Evolutionary conservation across 2,329 filamentous ascomycete genomes (phyloP).

Genomic region (Penicillium verrucosum): DNA sequence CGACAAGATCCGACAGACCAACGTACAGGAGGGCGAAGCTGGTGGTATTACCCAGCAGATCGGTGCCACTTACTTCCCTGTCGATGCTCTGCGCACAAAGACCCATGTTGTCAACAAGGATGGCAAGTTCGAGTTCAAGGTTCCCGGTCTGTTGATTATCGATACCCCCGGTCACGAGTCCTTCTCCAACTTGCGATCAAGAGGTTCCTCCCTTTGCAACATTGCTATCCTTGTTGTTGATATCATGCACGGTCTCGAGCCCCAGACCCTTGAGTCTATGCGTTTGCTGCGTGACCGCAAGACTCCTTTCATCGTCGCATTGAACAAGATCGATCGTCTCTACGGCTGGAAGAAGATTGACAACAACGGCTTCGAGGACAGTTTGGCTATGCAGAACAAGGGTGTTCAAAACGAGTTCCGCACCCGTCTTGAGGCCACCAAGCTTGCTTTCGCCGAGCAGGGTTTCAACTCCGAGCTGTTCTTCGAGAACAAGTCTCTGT

Average conservation of each 20-base stretch:
- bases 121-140: conserved; percentile 89
- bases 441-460: conserved; percentile 90
- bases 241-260: conserved; percentile 99
- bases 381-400: conserved; percentile 83
- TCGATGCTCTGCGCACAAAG: conserved; percentile 89
- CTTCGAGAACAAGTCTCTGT: conserved; percentile 98
- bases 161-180: conserved; percentile 99
- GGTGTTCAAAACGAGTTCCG: conserved; percentile 91
- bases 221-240: conserved; percentile 98
- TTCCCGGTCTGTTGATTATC: conserved; percentile 92
- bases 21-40: conserved; percentile 97
- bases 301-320: conserved; percentile 95
- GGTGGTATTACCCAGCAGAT: conserved; percentile 99
- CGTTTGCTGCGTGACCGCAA: conserved; percentile 85
- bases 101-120: conserved; percentile 90
- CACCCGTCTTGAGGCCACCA: conserved; percentile 84
- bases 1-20: conserved; percentile 97
- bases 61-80: conserved; percentile 97
- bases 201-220: conserved; percentile 97
- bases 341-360: conserved; percentile 99
- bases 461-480: conserved; percentile 97
- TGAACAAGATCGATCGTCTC: conserved; percentile 99
- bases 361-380: conserved; percentile 97
- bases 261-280: conserved; percentile 97
- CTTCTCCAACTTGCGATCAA: conserved; percentile 94